A percentile compares a stretch with the other conserved stretches of the same genome.
phyloP scores from a whole-genome alignment of 2,329 filamentous ascomycete genomes.

The Talaromyces piceae region DNA sequence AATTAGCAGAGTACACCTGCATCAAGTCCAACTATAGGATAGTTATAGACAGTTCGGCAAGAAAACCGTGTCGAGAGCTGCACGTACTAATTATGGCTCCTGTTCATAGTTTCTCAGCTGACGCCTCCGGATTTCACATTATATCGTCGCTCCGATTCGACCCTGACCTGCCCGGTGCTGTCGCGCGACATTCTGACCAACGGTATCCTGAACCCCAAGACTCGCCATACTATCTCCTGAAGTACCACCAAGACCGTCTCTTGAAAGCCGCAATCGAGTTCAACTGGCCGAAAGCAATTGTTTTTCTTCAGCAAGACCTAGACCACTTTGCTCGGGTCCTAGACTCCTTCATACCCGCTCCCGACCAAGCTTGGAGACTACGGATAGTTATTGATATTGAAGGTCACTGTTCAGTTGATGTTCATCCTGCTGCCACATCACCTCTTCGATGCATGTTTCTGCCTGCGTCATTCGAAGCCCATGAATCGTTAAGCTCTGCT shows the following conservation, averaged over 20 bases:
- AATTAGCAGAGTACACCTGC: neutral
- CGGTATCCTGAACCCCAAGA: constrained; percentile 31
- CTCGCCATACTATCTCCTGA: constrained; percentile 70
- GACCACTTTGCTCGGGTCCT: constrained; percentile 21
- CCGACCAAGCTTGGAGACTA: constrained; percentile 30
- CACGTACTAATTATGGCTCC: neutral
- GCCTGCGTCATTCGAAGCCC: constrained; percentile 13
- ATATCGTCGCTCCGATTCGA: constrained; percentile 71
- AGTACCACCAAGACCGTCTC: constrained; percentile 70
- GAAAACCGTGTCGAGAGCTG: neutral
- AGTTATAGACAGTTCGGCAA: neutral
- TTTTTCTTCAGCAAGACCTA: constrained; percentile 24
- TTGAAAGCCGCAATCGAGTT: constrained; percentile 50
- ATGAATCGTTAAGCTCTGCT: constrained; percentile 6
- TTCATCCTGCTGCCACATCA: constrained; percentile 21
- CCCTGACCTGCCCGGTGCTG: constrained; percentile 41
- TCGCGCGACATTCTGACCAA: constrained; percentile 20
- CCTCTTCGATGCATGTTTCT: constrained; percentile 20
- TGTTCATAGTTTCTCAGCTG: neutral
- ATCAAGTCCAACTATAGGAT: too few relatives aligned
- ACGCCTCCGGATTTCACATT: constrained; percentile 45
- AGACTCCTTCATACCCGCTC: constrained; percentile 25
- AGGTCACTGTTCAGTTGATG: constrained; percentile 26
- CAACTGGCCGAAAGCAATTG: constrained; percentile 34
- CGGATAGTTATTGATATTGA: constrained; percentile 26